These are phyloP conservation scores for Penicillium sp. DNA, from an alignment of 2,329 filamentous ascomycete species.

Conservation along the genomic window DNA sequence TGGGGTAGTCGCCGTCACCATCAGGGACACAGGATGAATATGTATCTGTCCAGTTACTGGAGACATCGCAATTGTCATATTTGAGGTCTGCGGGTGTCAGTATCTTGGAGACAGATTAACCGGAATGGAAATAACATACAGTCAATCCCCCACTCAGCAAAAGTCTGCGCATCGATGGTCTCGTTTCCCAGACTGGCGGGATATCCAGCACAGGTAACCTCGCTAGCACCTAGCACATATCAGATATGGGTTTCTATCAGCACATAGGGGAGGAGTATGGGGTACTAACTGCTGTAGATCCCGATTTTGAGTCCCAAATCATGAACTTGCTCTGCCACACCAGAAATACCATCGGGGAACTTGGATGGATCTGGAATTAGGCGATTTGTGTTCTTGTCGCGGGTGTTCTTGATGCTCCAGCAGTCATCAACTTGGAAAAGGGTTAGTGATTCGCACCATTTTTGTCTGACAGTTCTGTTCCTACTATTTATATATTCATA, in stretches of 20 bases:
- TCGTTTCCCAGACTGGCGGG: conserved; percentile 59
- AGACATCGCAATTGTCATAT: conserved; percentile 56
- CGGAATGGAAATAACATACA: conserved; percentile 29
- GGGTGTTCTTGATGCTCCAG: conserved; percentile 50
- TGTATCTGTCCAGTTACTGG: conserved; percentile 39
- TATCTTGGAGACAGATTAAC: background rate
- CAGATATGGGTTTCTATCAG: background rate
- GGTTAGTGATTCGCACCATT: background rate
- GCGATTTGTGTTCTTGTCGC: conserved; percentile 45
- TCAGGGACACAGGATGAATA: conserved; percentile 45
- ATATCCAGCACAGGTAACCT: conserved; percentile 55
- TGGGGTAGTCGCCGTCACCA: conserved; percentile 32
- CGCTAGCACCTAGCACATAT: conserved; percentile 28
- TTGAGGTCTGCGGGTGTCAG: conserved; percentile 46
- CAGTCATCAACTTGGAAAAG: conserved; percentile 55
- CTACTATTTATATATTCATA: conserved; percentile 49
- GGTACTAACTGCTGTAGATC: conserved; percentile 54
- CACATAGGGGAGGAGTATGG: no score
- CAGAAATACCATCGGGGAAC: conserved; percentile 60
- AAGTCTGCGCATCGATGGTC: conserved; percentile 56
- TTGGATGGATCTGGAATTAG: conserved; percentile 50
- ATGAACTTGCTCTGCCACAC: conserved; percentile 55
- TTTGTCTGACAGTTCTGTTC: conserved; percentile 48
- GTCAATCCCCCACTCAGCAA: conserved; percentile 59
- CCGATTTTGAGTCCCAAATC: conserved; percentile 59